phyloP scores from a whole-genome alignment of 805 yeast species.

The Debaryomyces castellii region DNA sequence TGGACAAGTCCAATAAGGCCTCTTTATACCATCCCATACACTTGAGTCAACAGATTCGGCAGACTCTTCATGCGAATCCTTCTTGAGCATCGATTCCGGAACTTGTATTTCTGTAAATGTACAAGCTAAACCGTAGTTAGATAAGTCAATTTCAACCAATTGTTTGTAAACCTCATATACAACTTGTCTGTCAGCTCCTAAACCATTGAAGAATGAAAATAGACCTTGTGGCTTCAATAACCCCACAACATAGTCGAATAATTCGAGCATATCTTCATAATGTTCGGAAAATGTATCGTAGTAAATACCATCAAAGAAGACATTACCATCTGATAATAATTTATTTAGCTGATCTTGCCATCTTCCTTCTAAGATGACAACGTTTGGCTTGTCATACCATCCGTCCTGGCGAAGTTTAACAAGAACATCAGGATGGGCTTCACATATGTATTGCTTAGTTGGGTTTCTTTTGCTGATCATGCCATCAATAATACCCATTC shows the following conservation, averaged over 20 bases:
- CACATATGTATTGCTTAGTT: conserved; percentile 79
- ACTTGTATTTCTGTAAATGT: conserved; percentile 51
- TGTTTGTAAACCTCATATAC: conserved; percentile 71
- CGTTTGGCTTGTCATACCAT: conserved; percentile 76
- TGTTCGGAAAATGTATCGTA: conserved; percentile 94
- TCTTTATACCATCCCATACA: conserved; percentile 61
- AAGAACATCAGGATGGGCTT: conserved; percentile 92
- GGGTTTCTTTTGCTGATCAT: conserved; percentile 64
- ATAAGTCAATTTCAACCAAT: conserved; percentile 76
- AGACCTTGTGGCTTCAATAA: conserved; percentile 77
- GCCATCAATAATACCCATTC: conserved; percentile 93
- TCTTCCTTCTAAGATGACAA: conserved; percentile 77
- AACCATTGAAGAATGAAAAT: conserved; percentile 89
- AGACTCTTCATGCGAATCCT: conserved; percentile 5
- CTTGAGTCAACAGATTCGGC: conserved; percentile 28
- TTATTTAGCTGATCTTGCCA: conserved; percentile 85
- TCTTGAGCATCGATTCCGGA: conserved; percentile 36
- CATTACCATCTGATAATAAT: conserved; percentile 58
- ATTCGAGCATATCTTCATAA: conserved; percentile 81
- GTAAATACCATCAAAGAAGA: conserved; percentile 86
- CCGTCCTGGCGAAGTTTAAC: conserved; percentile 67
- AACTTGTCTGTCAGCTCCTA: conserved; percentile 45
- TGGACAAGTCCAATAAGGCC: conserved; percentile 71
- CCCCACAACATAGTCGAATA: conserved; percentile 81
- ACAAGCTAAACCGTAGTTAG: conserved; percentile 73